Evolutionary conservation across 257 asterid genomes (phyloP).

Genomic region (Euphrasia confusa): DNA sequence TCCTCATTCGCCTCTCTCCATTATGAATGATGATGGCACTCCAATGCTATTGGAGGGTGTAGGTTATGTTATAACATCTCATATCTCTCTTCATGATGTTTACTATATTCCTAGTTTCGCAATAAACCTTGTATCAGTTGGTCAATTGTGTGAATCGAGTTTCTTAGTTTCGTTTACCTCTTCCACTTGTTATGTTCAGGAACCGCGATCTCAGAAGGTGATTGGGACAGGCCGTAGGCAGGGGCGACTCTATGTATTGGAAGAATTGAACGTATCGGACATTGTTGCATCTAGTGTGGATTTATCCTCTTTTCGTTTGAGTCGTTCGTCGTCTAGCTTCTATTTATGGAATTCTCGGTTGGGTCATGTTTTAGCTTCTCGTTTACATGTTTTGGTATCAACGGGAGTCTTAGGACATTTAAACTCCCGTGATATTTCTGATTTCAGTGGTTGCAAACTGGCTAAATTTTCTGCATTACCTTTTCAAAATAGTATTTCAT

Average conservation of each 20-base stretch:
- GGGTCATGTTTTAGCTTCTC: not conserved
- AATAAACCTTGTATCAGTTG: not conserved
- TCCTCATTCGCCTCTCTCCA: not conserved
- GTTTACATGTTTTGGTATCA: not conserved
- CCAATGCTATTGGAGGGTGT: not conserved
- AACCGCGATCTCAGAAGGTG: not conserved
- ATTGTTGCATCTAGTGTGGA: not conserved
- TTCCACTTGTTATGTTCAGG: not conserved
- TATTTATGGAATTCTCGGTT: constrained; percentile 18
- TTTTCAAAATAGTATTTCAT: no score
- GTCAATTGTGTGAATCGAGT: not conserved
- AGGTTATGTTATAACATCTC: no score
- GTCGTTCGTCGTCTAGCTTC: not conserved
- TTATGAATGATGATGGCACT: not conserved
- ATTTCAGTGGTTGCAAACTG: no score
- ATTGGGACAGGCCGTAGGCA: not conserved
- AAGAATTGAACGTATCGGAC: not conserved
- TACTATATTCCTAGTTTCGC: not conserved
- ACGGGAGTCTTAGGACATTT: not conserved
- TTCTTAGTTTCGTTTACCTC: not conserved
- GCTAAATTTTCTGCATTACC: no score
- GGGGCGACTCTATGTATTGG: not conserved
- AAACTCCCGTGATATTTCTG: not conserved
- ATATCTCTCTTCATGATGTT: no score
- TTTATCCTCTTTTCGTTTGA: not conserved